Evolutionary conservation across 1,284 basidiomycete species (phyloP).

Genomic region (Naganishia cerealis): DNA sequence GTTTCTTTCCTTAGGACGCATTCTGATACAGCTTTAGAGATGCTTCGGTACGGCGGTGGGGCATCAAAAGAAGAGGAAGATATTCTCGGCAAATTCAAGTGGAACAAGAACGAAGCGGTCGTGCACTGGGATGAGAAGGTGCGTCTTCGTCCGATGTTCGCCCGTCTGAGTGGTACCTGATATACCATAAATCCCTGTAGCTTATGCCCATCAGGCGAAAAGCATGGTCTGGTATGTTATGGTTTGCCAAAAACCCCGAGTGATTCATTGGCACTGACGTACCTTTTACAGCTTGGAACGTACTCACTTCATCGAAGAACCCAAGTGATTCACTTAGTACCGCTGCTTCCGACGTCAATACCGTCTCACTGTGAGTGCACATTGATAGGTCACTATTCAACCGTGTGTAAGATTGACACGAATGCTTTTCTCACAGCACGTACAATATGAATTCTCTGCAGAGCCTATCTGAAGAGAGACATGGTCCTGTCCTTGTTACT

Average conservation of each 20-base stretch:
- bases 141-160: constrained; percentile 31
- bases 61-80: constrained; percentile 62
- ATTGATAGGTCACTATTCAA: background rate
- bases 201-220: constrained; percentile 65
- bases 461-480: constrained; percentile 61
- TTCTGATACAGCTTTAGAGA: constrained; percentile 65
- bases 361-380: constrained; percentile 65
- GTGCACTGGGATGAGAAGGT: constrained; percentile 67
- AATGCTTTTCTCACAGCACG: constrained; percentile 40
- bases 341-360: constrained; percentile 58
- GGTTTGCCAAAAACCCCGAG: background rate
- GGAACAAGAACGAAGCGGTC: constrained; percentile 70
- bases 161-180: constrained; percentile 16
- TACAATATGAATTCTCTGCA: constrained; percentile 81
- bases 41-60: constrained; percentile 62
- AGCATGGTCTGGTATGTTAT: constrained; percentile 63
- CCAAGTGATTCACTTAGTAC: constrained; percentile 54
- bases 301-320: constrained; percentile 61
- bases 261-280: constrained; percentile 14
- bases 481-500: constrained; percentile 74
- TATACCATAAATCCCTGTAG: constrained; percentile 49
- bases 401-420: background rate
- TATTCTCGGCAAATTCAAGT: constrained; percentile 64
- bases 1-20: constrained; percentile 54
- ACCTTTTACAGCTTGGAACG: constrained; percentile 62